Percentiles rank a stretch among this genome's conserved stretches.
Evolutionary conservation across 805 yeast species (phyloP).

Genomic region (Kazachstania taianensis): DNA sequence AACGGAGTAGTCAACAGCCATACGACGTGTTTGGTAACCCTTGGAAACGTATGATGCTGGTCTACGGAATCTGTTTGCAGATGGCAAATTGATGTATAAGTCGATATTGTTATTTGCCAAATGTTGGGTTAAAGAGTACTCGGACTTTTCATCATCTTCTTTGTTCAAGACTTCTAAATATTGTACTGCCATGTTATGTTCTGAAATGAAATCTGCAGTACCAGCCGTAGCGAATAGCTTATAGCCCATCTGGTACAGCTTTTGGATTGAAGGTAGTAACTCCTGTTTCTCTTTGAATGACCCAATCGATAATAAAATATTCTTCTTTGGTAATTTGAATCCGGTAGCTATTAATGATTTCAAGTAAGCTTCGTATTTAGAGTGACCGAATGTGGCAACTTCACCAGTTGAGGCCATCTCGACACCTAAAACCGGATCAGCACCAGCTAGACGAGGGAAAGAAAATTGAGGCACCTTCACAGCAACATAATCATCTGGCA

Average conservation of each 20-base stretch:
- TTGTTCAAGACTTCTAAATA: conserved; percentile 82
- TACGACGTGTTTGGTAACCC: conserved; percentile 97
- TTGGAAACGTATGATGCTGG: conserved; percentile 96
- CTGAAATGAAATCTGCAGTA: conserved; percentile 96
- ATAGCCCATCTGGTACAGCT: conserved; percentile 74
- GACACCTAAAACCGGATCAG: conserved; percentile 95
- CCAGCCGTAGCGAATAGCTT: conserved; percentile 96
- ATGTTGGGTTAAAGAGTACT: conserved; percentile 92
- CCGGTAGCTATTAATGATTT: conserved; percentile 94
- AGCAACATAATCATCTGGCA: conserved; percentile 92
- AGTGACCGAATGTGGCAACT: conserved; percentile 92
- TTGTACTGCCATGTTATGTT: conserved; percentile 88
- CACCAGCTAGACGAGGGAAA: conserved; percentile 93
- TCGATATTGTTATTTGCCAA: conserved; percentile 95
- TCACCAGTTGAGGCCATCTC: conserved; percentile 99
- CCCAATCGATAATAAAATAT: conserved; percentile 88
- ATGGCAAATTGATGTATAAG: conserved; percentile 91
- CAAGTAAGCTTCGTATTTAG: conserved; percentile 94
- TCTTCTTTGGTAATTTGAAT: conserved; percentile 88
- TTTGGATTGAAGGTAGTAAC: conserved; percentile 76
- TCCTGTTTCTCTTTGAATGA: conserved; percentile 94
- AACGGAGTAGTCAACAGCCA: conserved; percentile 98
- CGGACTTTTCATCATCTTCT: conserved; percentile 72
- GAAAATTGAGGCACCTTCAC: conserved; percentile 96
- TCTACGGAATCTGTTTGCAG: conserved; percentile 93